A percentile compares a stretch with the other conserved stretches of the same genome.
Conservation (phyloP, 345 rosid species). For the Eutrema heterophyllum region DNA sequence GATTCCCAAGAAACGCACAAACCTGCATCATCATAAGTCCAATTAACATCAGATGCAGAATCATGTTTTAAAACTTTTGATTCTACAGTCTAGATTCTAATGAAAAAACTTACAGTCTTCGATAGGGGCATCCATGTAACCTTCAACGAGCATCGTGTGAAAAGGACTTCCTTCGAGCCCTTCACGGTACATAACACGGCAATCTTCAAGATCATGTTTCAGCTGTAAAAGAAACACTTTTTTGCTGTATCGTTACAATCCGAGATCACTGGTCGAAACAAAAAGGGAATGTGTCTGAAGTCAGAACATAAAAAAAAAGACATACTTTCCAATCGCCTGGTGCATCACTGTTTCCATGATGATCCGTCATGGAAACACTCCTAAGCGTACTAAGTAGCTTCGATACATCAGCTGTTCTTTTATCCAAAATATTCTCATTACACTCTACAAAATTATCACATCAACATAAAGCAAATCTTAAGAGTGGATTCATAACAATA, state of each 20-base stretch:
- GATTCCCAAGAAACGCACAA: slow-evolving; percentile 33
- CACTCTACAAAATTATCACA: slow-evolving; percentile 40
- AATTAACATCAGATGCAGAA: background rate
- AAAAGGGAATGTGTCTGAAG: background rate
- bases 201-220: slow-evolving; percentile 76
- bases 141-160: slow-evolving; percentile 90
- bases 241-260: background rate
- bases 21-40: slow-evolving; percentile 17
- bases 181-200: slow-evolving; percentile 90
- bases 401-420: slow-evolving; percentile 52
- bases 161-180: slow-evolving; percentile 81
- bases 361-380: slow-evolving; percentile 55
- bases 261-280: background rate
- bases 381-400: slow-evolving; percentile 72
- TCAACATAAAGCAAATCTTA: slow-evolving; percentile 2
- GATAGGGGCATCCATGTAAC: slow-evolving; percentile 81
- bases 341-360: slow-evolving; percentile 30
- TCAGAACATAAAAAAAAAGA: background rate
- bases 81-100: background rate
- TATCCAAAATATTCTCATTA: slow-evolving; percentile 46
- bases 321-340: slow-evolving; percentile 85
- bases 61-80: background rate
- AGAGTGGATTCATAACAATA: background rate
- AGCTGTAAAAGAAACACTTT: slow-evolving; percentile 43
- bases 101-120: slow-evolving; percentile 57